A percentile compares a stretch with the other conserved stretches of the same genome.
phyloP scores from a whole-genome alignment of 2,329 filamentous ascomycete genomes.

The Didymella sp. region DNA sequence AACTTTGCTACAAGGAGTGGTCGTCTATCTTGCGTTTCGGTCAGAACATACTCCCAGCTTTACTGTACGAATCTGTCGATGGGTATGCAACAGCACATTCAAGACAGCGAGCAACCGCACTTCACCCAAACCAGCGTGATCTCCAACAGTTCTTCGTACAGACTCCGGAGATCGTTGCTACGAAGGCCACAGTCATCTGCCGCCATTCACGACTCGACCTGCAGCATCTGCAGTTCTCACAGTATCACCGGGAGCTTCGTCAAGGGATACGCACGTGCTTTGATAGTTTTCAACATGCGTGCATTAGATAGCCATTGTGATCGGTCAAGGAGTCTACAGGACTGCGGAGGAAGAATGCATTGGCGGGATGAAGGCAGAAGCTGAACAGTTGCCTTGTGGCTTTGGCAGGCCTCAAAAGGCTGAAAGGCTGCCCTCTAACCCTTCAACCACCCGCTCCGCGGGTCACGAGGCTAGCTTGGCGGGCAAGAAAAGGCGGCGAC shows the following conservation, averaged over 20 bases:
- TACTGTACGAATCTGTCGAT: background rate
- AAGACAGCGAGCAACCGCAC: slow-evolving; percentile 3
- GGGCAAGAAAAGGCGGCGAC: slow-evolving; percentile 29
- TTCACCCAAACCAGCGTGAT: slow-evolving; percentile 7
- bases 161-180: background rate
- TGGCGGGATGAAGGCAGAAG: background rate
- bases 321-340: slow-evolving; percentile 13
- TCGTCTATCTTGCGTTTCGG: background rate
- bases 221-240: background rate
- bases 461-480: slow-evolving; percentile 30
- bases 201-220: slow-evolving; percentile 3
- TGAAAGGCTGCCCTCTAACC: background rate
- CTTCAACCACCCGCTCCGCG: slow-evolving; percentile 11
- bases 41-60: background rate
- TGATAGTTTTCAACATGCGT: slow-evolving; percentile 23
- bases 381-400: background rate
- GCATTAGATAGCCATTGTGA: slow-evolving; percentile 39
- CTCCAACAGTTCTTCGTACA: background rate
- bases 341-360: slow-evolving; percentile 3
- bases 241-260: background rate
- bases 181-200: background rate
- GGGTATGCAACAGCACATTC: background rate
- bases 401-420: slow-evolving; percentile 10
- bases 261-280: slow-evolving; percentile 7
- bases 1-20: background rate